Evolutionary conservation across 169 alveolate species (phyloP).

Genomic region (Cryptosporidium felis): DNA sequence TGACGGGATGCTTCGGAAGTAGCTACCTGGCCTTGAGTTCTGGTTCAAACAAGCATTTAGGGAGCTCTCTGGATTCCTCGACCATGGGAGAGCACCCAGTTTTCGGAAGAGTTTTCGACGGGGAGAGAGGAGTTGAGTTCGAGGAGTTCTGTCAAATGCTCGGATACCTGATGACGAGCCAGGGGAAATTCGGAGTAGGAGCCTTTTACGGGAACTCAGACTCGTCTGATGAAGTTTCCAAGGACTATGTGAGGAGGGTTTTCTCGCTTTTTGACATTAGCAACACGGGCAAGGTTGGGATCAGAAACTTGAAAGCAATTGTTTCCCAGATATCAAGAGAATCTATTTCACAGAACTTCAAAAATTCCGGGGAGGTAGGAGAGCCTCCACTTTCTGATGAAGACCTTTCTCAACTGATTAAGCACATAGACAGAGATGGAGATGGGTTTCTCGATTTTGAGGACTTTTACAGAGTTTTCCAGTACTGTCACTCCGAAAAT

Average conservation of each 20-base stretch:
- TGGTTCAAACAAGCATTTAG: neutral
- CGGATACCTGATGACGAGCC: constrained; percentile 12
- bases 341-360: constrained; percentile 2
- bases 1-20: constrained; percentile 71
- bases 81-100: neutral
- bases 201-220: constrained; percentile 43
- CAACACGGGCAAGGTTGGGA: constrained; percentile 58
- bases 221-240: constrained; percentile 17
- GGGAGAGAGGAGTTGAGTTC: neutral
- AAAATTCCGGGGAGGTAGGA: neutral
- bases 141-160: constrained; percentile 32
- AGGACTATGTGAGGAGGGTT: constrained; percentile 30
- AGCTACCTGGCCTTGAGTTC: constrained; percentile 11
- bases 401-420: constrained; percentile 32
- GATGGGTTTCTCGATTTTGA: constrained; percentile 69
- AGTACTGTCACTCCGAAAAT: constrained; percentile 35
- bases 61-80: constrained; percentile 6
- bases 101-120: neutral
- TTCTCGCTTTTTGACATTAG: constrained; percentile 44
- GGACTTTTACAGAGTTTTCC: constrained; percentile 63
- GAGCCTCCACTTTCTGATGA: constrained; percentile 45
- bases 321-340: constrained; percentile 52
- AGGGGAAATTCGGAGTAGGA: constrained; percentile 25
- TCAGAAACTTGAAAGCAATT: constrained; percentile 17
- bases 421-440: constrained; percentile 44